Evolutionary conservation across 1,284 basidiomycete genomes (phyloP).

Genomic region (Crocinoboletus sp.): DNA sequence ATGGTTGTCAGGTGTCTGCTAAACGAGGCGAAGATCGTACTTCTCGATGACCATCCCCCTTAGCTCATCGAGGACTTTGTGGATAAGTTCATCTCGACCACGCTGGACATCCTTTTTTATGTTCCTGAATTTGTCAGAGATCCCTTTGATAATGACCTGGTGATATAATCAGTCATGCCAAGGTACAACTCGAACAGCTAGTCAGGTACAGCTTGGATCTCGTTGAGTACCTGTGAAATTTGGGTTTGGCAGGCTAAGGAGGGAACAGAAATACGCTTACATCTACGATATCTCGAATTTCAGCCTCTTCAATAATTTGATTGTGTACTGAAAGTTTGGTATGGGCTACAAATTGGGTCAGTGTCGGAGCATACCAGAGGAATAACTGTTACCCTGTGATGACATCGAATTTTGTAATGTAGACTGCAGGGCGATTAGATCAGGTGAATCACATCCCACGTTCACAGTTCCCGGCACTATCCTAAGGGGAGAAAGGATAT

Average conservation of each 20-base stretch:
- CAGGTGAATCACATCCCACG: not conserved
- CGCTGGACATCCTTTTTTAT: slow-evolving; percentile 39
- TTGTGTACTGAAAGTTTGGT: slow-evolving; percentile 1
- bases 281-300: slow-evolving; percentile 30
- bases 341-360: not conserved
- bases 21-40: slow-evolving; percentile 6
- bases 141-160: slow-evolving; percentile 42
- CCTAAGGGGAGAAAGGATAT: slow-evolving; percentile 17
- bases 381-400: slow-evolving; percentile 8
- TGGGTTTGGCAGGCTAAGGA: not conserved
- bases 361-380: not conserved
- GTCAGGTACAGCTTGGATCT: slow-evolving; percentile 34
- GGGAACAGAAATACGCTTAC: slow-evolving; percentile 6
- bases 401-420: slow-evolving; percentile 2
- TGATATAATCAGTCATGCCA: slow-evolving; percentile 10
- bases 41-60: slow-evolving; percentile 17
- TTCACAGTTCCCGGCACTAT: slow-evolving; percentile 6
- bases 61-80: slow-evolving; percentile 40
- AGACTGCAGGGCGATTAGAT: not conserved
- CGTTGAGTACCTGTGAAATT: slow-evolving; percentile 25
- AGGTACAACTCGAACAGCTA: slow-evolving; percentile 8
- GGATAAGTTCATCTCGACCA: slow-evolving; percentile 39
- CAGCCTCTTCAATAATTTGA: slow-evolving; percentile 9
- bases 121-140: slow-evolving; percentile 39
- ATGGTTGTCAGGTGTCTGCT: slow-evolving; percentile 1